A percentile compares a stretch with the other conserved stretches of the same genome.
Conservation (phyloP, 2,329 filamentous ascomycete species). For the Hypoxylon sp. region DNA sequence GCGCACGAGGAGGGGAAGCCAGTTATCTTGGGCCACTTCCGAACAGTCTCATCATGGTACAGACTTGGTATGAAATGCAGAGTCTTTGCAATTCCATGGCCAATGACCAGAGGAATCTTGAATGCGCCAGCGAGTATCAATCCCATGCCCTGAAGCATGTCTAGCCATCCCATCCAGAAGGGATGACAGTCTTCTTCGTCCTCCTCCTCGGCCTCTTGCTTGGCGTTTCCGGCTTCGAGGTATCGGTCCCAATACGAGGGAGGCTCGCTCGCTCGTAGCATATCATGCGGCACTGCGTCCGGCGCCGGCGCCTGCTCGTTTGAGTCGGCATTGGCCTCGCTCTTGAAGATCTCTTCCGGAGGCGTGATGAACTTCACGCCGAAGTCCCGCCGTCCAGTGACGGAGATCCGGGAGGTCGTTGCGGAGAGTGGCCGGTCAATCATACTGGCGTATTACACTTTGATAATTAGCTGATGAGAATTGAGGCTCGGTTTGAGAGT, state of each 20-base stretch:
- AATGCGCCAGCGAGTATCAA: constrained; percentile 27
- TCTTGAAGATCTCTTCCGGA: constrained; percentile 27
- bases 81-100: constrained; percentile 38
- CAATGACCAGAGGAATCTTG: constrained; percentile 37
- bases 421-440: constrained; percentile 34
- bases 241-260: constrained; percentile 32
- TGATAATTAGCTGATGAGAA: background rate
- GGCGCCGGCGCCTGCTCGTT: constrained; percentile 1
- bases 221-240: constrained; percentile 4
- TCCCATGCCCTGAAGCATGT: constrained; percentile 31
- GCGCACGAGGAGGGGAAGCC: constrained; percentile 35
- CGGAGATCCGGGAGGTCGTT: constrained; percentile 38
- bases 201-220: constrained; percentile 23
- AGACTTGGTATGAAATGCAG: constrained; percentile 38
- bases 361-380: constrained; percentile 39
- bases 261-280: constrained; percentile 5
- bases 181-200: constrained; percentile 38
- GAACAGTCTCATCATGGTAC: constrained; percentile 36
- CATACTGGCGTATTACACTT: constrained; percentile 10
- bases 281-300: constrained; percentile 4
- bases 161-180: constrained; percentile 41
- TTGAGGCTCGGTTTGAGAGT: background rate
- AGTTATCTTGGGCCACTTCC: constrained; percentile 40
- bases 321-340: background rate
- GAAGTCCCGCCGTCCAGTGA: constrained; percentile 39